Percentiles rank a stretch among this genome's conserved stretches.
phyloP scores from a whole-genome alignment of 2,329 filamentous ascomycete genomes.

The Calonectria fujianensis region DNA sequence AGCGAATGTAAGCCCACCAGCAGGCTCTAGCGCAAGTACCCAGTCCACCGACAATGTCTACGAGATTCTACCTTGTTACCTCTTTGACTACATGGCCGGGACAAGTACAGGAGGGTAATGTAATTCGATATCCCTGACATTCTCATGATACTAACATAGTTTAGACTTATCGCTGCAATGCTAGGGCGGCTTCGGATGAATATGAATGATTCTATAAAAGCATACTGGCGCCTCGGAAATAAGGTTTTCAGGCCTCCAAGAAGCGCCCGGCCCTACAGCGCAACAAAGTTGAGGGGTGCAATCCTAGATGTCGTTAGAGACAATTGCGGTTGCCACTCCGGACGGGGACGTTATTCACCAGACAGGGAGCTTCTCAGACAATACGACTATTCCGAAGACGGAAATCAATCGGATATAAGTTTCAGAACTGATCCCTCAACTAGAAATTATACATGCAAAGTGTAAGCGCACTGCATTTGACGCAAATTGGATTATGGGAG shows the following conservation, averaged over 20 bases:
- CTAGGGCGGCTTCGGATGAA: slow-evolving; percentile 15
- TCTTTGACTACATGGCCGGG: slow-evolving; percentile 20
- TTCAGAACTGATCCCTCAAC: neutral
- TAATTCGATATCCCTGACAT: neutral
- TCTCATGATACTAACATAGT: neutral
- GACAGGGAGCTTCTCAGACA: slow-evolving; percentile 3
- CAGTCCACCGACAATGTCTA: neutral
- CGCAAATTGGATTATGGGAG: neutral
- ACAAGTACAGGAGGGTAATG: slow-evolving; percentile 21
- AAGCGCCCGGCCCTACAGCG: neutral
- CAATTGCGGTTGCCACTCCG: neutral
- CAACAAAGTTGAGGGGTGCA: neutral
- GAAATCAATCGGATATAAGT: neutral
- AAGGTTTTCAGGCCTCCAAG: neutral
- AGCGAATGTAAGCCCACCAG: neutral
- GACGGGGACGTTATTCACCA: neutral
- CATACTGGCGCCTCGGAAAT: slow-evolving; percentile 16
- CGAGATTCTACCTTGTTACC: slow-evolving; percentile 16
- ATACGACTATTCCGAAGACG: slow-evolving; percentile 3
- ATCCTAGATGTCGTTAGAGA: neutral
- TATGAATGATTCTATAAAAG: neutral
- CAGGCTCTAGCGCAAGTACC: no score
- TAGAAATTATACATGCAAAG: slow-evolving; percentile 7
- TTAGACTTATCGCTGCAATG: slow-evolving; percentile 13
- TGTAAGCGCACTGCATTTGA: neutral